Evolutionary conservation across 2,329 filamentous ascomycete genomes (phyloP).

Genomic region (Colletotrichum nymphaeae): DNA sequence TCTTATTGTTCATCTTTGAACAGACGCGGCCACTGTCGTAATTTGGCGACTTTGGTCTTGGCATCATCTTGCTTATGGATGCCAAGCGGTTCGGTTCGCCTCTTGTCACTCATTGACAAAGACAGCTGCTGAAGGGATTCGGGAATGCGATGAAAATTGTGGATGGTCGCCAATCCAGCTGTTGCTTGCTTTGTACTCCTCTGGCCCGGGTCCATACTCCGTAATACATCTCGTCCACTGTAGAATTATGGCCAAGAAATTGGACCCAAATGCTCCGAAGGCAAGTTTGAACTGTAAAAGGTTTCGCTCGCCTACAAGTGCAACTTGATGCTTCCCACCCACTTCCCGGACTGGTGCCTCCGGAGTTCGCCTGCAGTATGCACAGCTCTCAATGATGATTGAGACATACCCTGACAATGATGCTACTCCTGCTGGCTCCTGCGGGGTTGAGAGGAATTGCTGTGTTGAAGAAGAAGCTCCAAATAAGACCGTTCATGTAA

Average conservation of each 20-base stretch:
- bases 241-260: background rate
- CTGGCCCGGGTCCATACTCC: background rate
- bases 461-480: background rate
- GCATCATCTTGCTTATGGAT: constrained; percentile 1
- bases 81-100: constrained; percentile 20
- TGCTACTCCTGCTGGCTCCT: background rate
- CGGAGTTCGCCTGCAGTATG: background rate
- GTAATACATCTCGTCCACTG: background rate
- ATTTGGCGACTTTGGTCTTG: constrained; percentile 18
- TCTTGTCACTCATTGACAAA: constrained; percentile 1
- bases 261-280: background rate
- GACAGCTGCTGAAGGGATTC: background rate
- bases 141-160: background rate
- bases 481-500: background rate
- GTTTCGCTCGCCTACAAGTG: background rate
- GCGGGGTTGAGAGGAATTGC: too few relatives aligned
- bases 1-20: constrained; percentile 5
- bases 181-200: background rate
- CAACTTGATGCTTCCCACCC: background rate
- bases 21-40: constrained; percentile 7
- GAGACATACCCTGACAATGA: background rate
- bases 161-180: background rate
- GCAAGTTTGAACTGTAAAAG: background rate
- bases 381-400: background rate
- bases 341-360: background rate